A percentile compares a stretch with the other conserved stretches of the same genome.
Evolutionary conservation across 1,139 yeast genomes (phyloP).

Genomic region (Debaryomycetaceae sp.): DNA sequence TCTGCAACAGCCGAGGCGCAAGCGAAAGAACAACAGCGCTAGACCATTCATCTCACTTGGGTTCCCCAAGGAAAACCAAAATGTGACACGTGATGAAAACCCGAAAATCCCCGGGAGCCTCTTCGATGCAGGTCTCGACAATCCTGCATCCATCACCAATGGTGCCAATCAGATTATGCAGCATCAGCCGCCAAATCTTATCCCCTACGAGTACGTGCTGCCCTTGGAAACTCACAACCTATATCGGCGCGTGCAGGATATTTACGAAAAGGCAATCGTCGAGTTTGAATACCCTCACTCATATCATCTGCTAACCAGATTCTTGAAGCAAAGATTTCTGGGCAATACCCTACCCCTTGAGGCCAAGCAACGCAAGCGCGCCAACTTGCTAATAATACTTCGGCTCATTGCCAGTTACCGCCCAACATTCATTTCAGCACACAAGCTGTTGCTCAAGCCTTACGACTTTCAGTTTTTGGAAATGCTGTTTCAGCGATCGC

Average conservation of each 20-base stretch:
- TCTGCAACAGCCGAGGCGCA: slow-evolving; percentile 9
- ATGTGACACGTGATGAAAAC: slow-evolving; percentile 1
- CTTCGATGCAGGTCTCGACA: no score
- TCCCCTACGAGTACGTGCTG: slow-evolving; percentile 34
- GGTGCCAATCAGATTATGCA: slow-evolving; percentile 11
- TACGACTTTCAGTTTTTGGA: slow-evolving; percentile 65
- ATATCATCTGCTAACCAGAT: slow-evolving; percentile 56
- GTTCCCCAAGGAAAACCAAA: slow-evolving; percentile 17
- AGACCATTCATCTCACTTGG: slow-evolving; percentile 45
- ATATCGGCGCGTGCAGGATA: slow-evolving; percentile 61
- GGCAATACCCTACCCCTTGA: slow-evolving; percentile 29
- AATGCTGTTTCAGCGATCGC: slow-evolving; percentile 62
- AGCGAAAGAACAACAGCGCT: slow-evolving; percentile 22
- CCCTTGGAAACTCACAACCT: slow-evolving; percentile 58
- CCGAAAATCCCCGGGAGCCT: slow-evolving; percentile 4
- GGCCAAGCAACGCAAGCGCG: slow-evolving; percentile 33
- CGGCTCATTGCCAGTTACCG: slow-evolving; percentile 67
- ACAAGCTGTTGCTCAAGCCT: slow-evolving; percentile 58
- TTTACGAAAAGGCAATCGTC: slow-evolving; percentile 50
- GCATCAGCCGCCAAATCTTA: slow-evolving; percentile 2
- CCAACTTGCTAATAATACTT: slow-evolving; percentile 50
- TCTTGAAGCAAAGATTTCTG: slow-evolving; percentile 51
- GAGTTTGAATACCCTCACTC: slow-evolving; percentile 67
- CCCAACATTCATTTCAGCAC: slow-evolving; percentile 71
- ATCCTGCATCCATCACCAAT: slow-evolving; percentile 7